Evolutionary conservation across 805 yeast genomes (phyloP).

Genomic region (Kodamaea sagamina): DNA sequence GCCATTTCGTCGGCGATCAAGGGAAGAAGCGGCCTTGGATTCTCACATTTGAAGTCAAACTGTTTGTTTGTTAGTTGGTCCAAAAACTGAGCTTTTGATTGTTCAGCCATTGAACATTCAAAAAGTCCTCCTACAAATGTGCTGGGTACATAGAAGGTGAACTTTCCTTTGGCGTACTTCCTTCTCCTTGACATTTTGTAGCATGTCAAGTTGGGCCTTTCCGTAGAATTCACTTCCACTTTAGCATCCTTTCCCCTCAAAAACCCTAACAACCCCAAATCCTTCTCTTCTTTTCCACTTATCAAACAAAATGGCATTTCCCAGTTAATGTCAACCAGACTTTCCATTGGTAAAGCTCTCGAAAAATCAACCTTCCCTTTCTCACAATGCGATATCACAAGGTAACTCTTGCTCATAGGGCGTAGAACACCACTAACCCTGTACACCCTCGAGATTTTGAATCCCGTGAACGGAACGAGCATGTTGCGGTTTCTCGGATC

Average conservation of each 20-base stretch:
- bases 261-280: neutral
- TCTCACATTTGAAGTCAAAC: slow-evolving; percentile 35
- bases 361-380: slow-evolving; percentile 51
- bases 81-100: slow-evolving; percentile 25
- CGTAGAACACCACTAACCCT: slow-evolving; percentile 35
- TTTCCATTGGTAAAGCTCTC: slow-evolving; percentile 33
- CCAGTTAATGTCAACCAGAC: slow-evolving; percentile 49
- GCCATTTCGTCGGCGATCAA: slow-evolving; percentile 58
- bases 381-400: slow-evolving; percentile 53
- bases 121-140: slow-evolving; percentile 67
- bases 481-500: slow-evolving; percentile 26
- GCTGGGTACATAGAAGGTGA: slow-evolving; percentile 53
- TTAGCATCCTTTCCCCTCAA: too few relatives aligned
- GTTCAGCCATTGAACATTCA: slow-evolving; percentile 44
- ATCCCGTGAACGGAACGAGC: slow-evolving; percentile 52
- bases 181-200: slow-evolving; percentile 59
- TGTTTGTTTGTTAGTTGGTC: slow-evolving; percentile 15
- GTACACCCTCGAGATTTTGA: slow-evolving; percentile 52
- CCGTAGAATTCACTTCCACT: slow-evolving; percentile 10
- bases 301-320: slow-evolving; percentile 46
- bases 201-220: slow-evolving; percentile 39
- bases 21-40: slow-evolving; percentile 53
- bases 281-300: slow-evolving; percentile 13
- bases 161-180: slow-evolving; percentile 48
- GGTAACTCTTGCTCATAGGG: slow-evolving; percentile 44